Conservation (phyloP, 2,329 filamentous ascomycete genomes). For the Cylindrodendrum hubeiense region DNA sequence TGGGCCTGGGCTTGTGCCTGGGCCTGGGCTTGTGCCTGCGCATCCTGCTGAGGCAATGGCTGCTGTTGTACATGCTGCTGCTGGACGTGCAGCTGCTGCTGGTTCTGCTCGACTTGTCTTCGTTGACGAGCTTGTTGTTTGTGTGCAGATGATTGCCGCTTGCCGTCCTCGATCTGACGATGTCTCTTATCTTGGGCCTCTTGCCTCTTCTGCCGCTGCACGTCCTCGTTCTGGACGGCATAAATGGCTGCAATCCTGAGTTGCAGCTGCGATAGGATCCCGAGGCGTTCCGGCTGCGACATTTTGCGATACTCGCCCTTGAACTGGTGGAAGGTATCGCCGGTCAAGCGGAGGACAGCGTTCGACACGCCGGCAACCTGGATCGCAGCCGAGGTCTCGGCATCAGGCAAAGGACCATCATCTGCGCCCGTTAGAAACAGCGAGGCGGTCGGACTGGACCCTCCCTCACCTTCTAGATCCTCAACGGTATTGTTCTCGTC, state of each 20-base stretch:
- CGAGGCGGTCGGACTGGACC: constrained; percentile 21
- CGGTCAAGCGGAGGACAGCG: constrained; percentile 54
- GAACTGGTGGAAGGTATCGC: constrained; percentile 59
- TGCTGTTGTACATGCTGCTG: constrained; percentile 43
- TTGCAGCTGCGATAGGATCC: constrained; percentile 55
- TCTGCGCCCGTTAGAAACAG: constrained; percentile 34
- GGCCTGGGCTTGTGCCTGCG: constrained; percentile 29
- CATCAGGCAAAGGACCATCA: constrained; percentile 49
- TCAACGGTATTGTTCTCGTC: constrained; percentile 49
- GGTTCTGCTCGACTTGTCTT: constrained; percentile 42
- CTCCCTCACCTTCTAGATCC: constrained; percentile 38
- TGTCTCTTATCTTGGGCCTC: constrained; percentile 55
- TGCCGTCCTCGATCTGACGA: constrained; percentile 52
- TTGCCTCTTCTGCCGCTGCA: constrained; percentile 54
- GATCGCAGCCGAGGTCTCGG: constrained; percentile 53
- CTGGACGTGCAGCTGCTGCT: constrained; percentile 24
- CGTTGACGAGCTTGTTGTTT: constrained; percentile 43
- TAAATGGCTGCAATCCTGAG: constrained; percentile 59
- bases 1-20: constrained; percentile 39
- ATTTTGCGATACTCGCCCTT: constrained; percentile 59
- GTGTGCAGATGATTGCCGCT: constrained; percentile 41
- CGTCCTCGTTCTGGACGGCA: constrained; percentile 58
- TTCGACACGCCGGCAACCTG: constrained; percentile 56
- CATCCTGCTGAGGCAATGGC: constrained; percentile 38
- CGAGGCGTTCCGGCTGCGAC: constrained; percentile 54